Conservation (phyloP, 2,329 filamentous ascomycete species). For the Fusarium mexicanum region DNA sequence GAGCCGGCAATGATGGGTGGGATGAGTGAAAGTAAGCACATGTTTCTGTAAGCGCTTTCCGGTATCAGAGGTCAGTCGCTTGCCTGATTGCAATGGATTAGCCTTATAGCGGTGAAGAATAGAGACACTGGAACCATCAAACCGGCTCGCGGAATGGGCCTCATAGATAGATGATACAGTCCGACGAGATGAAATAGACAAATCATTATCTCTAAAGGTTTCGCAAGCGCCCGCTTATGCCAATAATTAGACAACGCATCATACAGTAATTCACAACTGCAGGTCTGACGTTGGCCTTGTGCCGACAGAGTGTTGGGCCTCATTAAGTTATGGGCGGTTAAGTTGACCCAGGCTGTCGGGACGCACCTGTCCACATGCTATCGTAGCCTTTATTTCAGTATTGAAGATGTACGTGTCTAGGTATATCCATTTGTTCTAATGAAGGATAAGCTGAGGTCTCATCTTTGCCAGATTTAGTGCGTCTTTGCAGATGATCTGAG, state of each 20-base stretch:
- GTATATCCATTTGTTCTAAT: neutral
- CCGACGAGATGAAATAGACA: conserved; percentile 28
- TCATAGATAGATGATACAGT: conserved; percentile 13
- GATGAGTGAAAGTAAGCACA: conserved; percentile 6
- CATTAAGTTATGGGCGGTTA: conserved; percentile 4
- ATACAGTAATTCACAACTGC: neutral
- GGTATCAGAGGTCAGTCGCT: conserved; percentile 13
- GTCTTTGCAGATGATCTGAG: neutral
- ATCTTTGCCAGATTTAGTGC: neutral
- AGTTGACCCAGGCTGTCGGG: neutral
- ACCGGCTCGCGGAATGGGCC: conserved; percentile 3
- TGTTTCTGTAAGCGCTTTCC: conserved; percentile 30
- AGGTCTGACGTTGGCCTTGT: neutral
- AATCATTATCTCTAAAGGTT: neutral
- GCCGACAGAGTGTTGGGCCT: neutral
- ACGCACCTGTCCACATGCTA: neutral
- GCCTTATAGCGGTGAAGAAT: conserved; percentile 29
- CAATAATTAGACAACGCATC: neutral
- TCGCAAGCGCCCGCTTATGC: conserved; percentile 14
- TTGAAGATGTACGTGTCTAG: neutral
- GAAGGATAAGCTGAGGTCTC: neutral
- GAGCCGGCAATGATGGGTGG: conserved; percentile 8
- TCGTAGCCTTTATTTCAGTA: neutral
- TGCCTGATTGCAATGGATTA: conserved; percentile 12
- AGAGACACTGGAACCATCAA: conserved; percentile 7